Evolutionary conservation across 208 protist species (phyloP).

Genomic region (Trypanosoma avium): DNA sequence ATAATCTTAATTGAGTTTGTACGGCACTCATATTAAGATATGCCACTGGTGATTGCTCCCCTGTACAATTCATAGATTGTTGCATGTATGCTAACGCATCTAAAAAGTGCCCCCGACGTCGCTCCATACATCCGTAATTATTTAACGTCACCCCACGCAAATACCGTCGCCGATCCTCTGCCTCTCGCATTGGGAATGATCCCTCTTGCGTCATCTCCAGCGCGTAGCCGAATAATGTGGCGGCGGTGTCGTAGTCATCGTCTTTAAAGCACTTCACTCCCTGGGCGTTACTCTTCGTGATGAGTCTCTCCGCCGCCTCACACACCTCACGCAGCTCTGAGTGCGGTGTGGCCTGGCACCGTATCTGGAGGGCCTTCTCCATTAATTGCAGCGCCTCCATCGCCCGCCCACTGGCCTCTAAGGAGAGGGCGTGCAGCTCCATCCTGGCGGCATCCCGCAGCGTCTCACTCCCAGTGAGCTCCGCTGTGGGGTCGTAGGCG

Average conservation of each 20-base stretch:
- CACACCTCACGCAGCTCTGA: no score
- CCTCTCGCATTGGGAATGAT: conserved; percentile 67
- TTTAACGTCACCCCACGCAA: conserved; percentile 85
- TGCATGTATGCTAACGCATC: conserved; percentile 75
- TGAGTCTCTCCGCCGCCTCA: conserved; percentile 74
- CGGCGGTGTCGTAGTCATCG: conserved; percentile 60
- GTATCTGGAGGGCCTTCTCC: conserved; percentile 81
- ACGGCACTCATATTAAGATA: conserved; percentile 92
- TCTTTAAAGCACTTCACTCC: conserved; percentile 78
- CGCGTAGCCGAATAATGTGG: conserved; percentile 57
- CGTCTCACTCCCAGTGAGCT: conserved; percentile 56
- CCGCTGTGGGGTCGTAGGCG: not conserved
- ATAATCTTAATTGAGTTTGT: conserved; percentile 73
- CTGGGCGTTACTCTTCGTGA: conserved; percentile 70
- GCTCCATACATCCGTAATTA: conserved; percentile 90
- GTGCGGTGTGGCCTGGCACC: conserved; percentile 41
- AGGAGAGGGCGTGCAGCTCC: conserved; percentile 55
- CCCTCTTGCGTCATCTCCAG: conserved; percentile 69
- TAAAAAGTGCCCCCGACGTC: conserved; percentile 76
- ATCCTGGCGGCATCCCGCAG: conserved; percentile 60
- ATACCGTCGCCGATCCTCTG: conserved; percentile 52
- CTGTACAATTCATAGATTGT: conserved; percentile 71
- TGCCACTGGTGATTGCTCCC: conserved; percentile 74
- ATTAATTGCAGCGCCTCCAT: conserved; percentile 65
- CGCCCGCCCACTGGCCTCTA: conserved; percentile 52